Base-by-base conservation (phyloP, 208 protist genomes). In the Acanthamoeba divionensis region DNA sequence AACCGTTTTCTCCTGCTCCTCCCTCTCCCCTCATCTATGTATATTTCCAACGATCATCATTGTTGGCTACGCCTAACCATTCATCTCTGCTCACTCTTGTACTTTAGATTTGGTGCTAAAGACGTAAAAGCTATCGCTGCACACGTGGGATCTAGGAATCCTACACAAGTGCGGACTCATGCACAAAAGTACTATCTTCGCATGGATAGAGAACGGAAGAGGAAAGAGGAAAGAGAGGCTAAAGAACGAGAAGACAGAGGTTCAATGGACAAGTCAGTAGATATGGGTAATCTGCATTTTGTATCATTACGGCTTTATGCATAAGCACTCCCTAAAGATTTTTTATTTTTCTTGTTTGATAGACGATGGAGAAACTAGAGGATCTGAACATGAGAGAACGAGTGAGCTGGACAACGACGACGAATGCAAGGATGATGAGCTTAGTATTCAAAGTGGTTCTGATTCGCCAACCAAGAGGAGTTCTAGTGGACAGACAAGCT, bases 101-200 rank as follows among this genome's bases (percentile, higher is more conserved):
- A 60, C n/a, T 71, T 29, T 71, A 93, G 91, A 31, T 93, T 69
- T 79, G 92, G 92, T 0, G 79, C 77, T 41, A 93, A 93, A n/a
- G 92, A 93, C 57, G 92, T 93, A 10, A 93, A 93, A 31, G 62
- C 92, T 0, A 93, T 93, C 71, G 69, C 91, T 31, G 41, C 45
- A 15, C 57, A 90, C 57, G 92, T 93, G 1, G 86, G 82, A 13
- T 93, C 86, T 0, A 77, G 92, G 54, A 93, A 93, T 71, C 36
- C 92, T n/a, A 93, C 92, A 6, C 92, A 93, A 67, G 92, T 93
- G 21, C n/a, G 92, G 29, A 93, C 92, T 10, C 92, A 93, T 44
- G 92, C 92, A 1, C 92, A 93, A 65, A 93, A 93, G 47, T 93
- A 93, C 47, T 93, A 93, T 50, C 33, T 93, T 1, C 75, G 91